These are phyloP conservation scores for Nakaseomyces kungkrabaensis DNA, from an alignment of 1,139 yeast genomes.

Conservation along the genomic window DNA sequence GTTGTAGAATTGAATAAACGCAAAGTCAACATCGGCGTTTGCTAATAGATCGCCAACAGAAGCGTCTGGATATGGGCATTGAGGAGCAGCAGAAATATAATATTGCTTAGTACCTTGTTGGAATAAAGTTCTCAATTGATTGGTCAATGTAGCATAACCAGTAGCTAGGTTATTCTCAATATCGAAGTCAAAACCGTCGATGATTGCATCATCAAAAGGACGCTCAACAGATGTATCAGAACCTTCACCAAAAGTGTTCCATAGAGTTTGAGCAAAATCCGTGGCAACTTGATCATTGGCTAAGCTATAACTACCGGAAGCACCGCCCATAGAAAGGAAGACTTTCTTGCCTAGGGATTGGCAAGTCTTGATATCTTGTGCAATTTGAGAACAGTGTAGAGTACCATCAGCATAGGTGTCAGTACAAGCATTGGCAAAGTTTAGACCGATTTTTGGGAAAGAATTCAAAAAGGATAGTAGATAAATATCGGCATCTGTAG, in stretches of 20 bases:
- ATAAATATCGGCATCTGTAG: constrained; percentile 60
- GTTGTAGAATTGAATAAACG: constrained; percentile 88
- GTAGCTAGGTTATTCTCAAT: constrained; percentile 45
- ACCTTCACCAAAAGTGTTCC: constrained; percentile 86
- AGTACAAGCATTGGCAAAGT: constrained; percentile 63
- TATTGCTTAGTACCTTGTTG: constrained; percentile 49
- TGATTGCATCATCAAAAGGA: constrained; percentile 64
- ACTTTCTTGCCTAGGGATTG: constrained; percentile 71
- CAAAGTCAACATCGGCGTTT: constrained; percentile 64
- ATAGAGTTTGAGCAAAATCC: constrained; percentile 61
- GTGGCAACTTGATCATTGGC: constrained; percentile 50
- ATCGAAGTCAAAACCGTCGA: constrained; percentile 70
- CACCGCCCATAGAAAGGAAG: constrained; percentile 80
- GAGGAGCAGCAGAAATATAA: constrained; percentile 90
- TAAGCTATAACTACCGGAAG: constrained; percentile 72
- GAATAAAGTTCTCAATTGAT: constrained; percentile 49
- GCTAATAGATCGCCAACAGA: constrained; percentile 61
- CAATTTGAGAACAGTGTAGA: constrained; percentile 53
- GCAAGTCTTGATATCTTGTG: constrained; percentile 72
- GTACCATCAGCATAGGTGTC: constrained; percentile 45
- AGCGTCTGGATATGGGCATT: constrained; percentile 88
- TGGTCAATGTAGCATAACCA: constrained; percentile 57
- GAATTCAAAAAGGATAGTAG: constrained; percentile 58
- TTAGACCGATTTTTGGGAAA: constrained; percentile 51
- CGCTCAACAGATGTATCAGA: constrained; percentile 38